phyloP scores from a whole-genome alignment of 1,284 basidiomycete genomes.

The Gymnopus androsaceus region DNA sequence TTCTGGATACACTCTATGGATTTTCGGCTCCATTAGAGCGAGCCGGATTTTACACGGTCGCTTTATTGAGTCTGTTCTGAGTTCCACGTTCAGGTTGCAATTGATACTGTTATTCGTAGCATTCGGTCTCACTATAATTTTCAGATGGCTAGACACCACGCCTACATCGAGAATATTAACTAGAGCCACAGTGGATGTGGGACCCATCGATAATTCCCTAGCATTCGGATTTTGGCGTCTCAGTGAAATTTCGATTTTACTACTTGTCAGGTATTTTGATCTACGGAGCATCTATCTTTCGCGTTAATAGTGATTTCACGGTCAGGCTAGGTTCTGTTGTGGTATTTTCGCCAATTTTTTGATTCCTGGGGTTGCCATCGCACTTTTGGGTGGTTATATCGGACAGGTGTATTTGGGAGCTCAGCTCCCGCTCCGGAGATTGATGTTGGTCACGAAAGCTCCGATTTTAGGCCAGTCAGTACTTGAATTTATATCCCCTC shows the following conservation, averaged over 20 bases:
- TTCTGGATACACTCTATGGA: constrained; percentile 11
- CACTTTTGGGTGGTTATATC: background rate
- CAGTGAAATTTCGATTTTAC: background rate
- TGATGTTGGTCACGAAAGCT: constrained; percentile 12
- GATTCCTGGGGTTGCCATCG: constrained; percentile 4
- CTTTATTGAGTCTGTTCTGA: constrained; percentile 53
- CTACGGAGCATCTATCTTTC: no score
- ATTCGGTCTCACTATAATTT: no score
- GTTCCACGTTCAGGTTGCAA: constrained; percentile 50
- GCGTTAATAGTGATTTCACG: no score
- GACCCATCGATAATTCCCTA: constrained; percentile 26
- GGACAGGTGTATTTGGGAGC: constrained; percentile 6
- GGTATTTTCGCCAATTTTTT: constrained; percentile 6
- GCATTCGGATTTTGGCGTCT: constrained; percentile 1
- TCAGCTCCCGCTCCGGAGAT: constrained; percentile 6
- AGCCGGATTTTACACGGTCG: constrained; percentile 50
- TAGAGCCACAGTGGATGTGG: constrained; percentile 61
- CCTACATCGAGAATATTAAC: constrained; percentile 59
- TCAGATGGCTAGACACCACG: constrained; percentile 48
- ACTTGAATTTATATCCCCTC: background rate
- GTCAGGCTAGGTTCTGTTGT: constrained; percentile 7
- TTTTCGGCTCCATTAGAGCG: constrained; percentile 43
- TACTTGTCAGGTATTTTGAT: constrained; percentile 6
- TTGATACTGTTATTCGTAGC: no score
- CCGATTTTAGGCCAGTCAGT: constrained; percentile 16